A percentile compares a stretch with the other conserved stretches of the same genome.
phyloP scores from a whole-genome alignment of 805 yeast species.

The Candida tibetensis region DNA sequence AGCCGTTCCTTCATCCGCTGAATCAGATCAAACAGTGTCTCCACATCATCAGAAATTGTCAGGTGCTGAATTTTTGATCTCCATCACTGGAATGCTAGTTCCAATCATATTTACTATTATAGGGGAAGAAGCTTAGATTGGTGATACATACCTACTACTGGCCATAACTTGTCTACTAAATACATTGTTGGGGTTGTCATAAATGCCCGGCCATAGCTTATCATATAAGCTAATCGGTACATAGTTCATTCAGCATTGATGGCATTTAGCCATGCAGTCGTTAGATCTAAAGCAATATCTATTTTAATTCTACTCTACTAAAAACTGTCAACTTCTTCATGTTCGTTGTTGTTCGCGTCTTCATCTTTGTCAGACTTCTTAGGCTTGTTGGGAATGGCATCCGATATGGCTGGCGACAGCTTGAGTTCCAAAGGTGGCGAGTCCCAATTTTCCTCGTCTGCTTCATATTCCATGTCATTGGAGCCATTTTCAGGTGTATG shows the following conservation, averaged over 20 bases:
- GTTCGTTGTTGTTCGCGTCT: too few species aligned
- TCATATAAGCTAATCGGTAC: too few species aligned
- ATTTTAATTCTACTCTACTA: too few species aligned
- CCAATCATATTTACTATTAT: constrained; percentile 26
- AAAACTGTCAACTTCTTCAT: too few species aligned
- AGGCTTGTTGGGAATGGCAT: background rate
- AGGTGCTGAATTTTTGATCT: constrained; percentile 14
- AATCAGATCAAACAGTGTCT: constrained; percentile 3
- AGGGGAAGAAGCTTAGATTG: constrained; percentile 18
- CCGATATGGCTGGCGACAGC: background rate
- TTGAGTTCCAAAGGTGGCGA: background rate
- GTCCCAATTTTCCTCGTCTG: constrained; percentile 6
- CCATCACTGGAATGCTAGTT: constrained; percentile 24
- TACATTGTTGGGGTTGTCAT: too few species aligned
- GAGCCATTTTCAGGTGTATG: background rate
- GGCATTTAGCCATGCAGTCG: too few species aligned
- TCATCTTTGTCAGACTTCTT: background rate
- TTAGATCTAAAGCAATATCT: too few species aligned
- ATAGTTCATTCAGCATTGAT: too few species aligned
- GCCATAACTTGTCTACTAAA: too few species aligned
- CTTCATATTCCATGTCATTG: constrained; percentile 3
- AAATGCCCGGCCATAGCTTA: too few species aligned
- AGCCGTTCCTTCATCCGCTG: constrained; percentile 4
- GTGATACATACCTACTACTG: too few species aligned
- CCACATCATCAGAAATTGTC: constrained; percentile 6